A percentile compares a stretch with the other conserved stretches of the same genome.
Conservation (phyloP, 2,329 filamentous ascomycete genomes). For the Fusarium sp. region DNA sequence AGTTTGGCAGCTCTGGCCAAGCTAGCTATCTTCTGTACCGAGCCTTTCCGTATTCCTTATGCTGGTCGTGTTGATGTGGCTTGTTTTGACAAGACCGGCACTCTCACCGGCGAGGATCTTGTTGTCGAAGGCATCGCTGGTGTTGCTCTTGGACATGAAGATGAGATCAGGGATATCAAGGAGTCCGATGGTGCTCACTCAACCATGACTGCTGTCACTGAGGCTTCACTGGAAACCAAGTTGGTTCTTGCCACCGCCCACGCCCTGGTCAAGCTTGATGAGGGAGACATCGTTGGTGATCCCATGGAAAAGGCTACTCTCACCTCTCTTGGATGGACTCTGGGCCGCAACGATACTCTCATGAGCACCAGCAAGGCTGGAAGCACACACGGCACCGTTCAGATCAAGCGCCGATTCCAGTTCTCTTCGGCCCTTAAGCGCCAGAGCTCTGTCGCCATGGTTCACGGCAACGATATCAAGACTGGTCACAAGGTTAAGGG, state of each 20-base stretch:
- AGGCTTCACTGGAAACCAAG: constrained; percentile 84
- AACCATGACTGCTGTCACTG: constrained; percentile 77
- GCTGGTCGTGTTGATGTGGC: constrained; percentile 95
- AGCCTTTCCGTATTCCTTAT: constrained; percentile 97
- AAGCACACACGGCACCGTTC: constrained; percentile 75
- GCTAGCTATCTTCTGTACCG: constrained; percentile 97
- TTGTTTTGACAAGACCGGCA: constrained; percentile 99
- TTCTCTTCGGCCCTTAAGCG: constrained; percentile 97
- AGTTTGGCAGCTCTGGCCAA: constrained; percentile 94
- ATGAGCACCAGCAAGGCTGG: constrained; percentile 66
- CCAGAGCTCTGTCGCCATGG: constrained; percentile 91
- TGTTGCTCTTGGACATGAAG: constrained; percentile 75
- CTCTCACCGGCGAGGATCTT: constrained; percentile 93
- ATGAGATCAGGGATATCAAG: constrained; percentile 72
- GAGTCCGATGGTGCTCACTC: constrained; percentile 87
- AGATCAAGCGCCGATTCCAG: constrained; percentile 96
- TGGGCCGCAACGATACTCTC: constrained; percentile 90
- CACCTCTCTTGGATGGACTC: constrained; percentile 87
- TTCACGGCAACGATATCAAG: constrained; percentile 77
- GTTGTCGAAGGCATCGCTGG: constrained; percentile 98
- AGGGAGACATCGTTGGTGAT: constrained; percentile 96
- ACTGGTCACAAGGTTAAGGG: constrained; percentile 82
- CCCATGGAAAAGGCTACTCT: constrained; percentile 99
- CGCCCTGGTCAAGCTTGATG: constrained; percentile 94
- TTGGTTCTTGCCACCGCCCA: constrained; percentile 95